phyloP scores from a whole-genome alignment of 345 rosid species.

The Limnanthes douglasii region DNA sequence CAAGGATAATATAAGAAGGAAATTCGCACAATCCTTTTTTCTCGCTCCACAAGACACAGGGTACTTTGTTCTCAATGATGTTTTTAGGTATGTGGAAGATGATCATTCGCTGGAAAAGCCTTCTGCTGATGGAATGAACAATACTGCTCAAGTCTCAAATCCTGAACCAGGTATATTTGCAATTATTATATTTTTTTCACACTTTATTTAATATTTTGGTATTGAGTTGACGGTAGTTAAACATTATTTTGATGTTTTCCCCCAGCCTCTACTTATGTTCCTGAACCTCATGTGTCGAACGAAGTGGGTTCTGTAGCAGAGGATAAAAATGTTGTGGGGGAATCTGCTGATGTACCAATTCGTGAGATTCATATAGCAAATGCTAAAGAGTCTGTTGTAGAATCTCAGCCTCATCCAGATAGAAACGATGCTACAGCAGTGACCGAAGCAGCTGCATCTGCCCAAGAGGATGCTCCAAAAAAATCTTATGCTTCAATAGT shows the following conservation, averaged over 20 bases:
- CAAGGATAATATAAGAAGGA: slow-evolving; percentile 53
- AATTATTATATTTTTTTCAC: not conserved
- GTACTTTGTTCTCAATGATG: slow-evolving; percentile 79
- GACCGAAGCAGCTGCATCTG: slow-evolving; percentile 20
- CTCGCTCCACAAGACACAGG: slow-evolving; percentile 90
- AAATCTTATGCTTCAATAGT: slow-evolving; percentile 74
- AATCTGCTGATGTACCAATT: slow-evolving; percentile 31
- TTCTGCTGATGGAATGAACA: slow-evolving; percentile 20
- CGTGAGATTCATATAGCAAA: slow-evolving; percentile 9
- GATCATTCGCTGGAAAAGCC: slow-evolving; percentile 18
- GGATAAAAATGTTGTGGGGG: slow-evolving; percentile 18
- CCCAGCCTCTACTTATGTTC: slow-evolving; percentile 16
- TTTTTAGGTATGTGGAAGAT: slow-evolving; percentile 69
- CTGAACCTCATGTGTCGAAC: slow-evolving; percentile 20
- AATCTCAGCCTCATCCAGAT: slow-evolving; percentile 15
- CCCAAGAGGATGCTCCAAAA: slow-evolving; percentile 53
- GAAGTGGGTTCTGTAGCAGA: slow-evolving; percentile 16
- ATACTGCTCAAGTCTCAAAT: slow-evolving; percentile 17
- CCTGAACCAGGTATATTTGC: slow-evolving; percentile 29
- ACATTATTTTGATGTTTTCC: slow-evolving; percentile 3
- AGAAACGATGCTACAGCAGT: slow-evolving; percentile 15
- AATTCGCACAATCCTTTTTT: slow-evolving; percentile 80
- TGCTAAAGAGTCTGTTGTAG: slow-evolving; percentile 28
- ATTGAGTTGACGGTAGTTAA: not conserved
- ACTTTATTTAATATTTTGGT: not conserved